Conservation (phyloP, 768 basidiomycete species). For the Agaricus subrufescens region DNA sequence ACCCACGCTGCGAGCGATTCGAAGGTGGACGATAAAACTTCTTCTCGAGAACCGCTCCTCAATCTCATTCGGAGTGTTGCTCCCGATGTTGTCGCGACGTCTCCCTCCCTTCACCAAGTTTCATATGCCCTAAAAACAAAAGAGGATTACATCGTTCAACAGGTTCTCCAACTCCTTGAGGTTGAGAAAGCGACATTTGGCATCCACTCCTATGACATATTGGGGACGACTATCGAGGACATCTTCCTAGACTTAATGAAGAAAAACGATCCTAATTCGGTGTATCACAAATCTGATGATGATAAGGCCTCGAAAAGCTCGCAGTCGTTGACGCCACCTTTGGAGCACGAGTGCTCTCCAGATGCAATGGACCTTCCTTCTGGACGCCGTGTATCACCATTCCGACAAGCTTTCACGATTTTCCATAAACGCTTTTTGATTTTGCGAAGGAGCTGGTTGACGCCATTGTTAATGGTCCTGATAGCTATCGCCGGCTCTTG, state of each 20-base stretch:
- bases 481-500: conserved; percentile 60
- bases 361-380: conserved; percentile 37
- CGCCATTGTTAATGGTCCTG: conserved; percentile 47
- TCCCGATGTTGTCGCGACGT: conserved; percentile 38
- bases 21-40: conserved; percentile 18
- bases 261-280: conserved; percentile 24
- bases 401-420: conserved; percentile 66
- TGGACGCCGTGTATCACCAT: conserved; percentile 50
- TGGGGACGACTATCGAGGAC: conserved; percentile 76
- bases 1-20: conserved; percentile 19
- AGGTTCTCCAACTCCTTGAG: conserved; percentile 54
- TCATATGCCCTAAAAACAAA: conserved; percentile 59
- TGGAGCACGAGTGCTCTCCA: conserved; percentile 14
- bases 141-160: conserved; percentile 48
- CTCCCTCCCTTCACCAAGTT: conserved; percentile 37
- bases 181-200: conserved; percentile 28
- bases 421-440: conserved; percentile 68
- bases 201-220: conserved; percentile 56
- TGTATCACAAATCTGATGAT: conserved; percentile 15
- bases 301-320: conserved; percentile 16
- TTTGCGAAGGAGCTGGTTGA: conserved; percentile 63
- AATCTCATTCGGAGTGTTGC: conserved; percentile 38
- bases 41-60: conserved; percentile 28
- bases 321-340: conserved; percentile 14
- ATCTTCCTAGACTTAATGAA: conserved; percentile 75